phyloP scores from a whole-genome alignment of 257 asterid species.

The Petunia secreta region DNA sequence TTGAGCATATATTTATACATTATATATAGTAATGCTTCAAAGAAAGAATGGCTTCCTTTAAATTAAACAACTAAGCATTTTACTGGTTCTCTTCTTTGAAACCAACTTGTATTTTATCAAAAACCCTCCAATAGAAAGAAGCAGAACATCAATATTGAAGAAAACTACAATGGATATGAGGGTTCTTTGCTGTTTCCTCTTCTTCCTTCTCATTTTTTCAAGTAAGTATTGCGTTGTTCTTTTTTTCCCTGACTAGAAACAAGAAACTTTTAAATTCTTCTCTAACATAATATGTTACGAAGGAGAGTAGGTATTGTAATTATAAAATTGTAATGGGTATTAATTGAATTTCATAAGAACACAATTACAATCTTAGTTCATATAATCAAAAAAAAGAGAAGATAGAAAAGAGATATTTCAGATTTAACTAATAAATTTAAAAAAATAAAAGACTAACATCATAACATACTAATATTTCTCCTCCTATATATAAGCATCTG shows the following conservation, averaged over 20 bases:
- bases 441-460: too few species aligned
- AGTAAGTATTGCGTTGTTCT: conserved; percentile 44
- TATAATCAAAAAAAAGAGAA: too few species aligned
- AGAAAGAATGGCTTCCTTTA: conserved; percentile 45
- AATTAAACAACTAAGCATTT: conserved; percentile 30
- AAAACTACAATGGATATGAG: conserved; percentile 32
- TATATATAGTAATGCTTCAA: background rate
- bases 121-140: background rate
- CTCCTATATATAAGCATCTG: too few species aligned
- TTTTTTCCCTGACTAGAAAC: background rate
- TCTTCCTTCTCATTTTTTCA: conserved; percentile 50
- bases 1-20: conserved; percentile 47
- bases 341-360: too few species aligned
- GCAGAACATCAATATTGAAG: background rate
- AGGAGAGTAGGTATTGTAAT: background rate
- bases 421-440: too few species aligned
- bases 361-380: too few species aligned
- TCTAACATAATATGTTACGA: too few species aligned
- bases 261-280: too few species aligned
- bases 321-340: too few species aligned
- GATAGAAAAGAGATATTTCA: too few species aligned
- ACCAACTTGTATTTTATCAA: conserved; percentile 14
- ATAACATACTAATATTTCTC: too few species aligned
- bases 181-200: conserved; percentile 37
- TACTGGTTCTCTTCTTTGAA: conserved; percentile 26